phyloP scores from a whole-genome alignment of 495 filamentous ascomycete genomes.

The Massariosphaeria phaeospora region DNA sequence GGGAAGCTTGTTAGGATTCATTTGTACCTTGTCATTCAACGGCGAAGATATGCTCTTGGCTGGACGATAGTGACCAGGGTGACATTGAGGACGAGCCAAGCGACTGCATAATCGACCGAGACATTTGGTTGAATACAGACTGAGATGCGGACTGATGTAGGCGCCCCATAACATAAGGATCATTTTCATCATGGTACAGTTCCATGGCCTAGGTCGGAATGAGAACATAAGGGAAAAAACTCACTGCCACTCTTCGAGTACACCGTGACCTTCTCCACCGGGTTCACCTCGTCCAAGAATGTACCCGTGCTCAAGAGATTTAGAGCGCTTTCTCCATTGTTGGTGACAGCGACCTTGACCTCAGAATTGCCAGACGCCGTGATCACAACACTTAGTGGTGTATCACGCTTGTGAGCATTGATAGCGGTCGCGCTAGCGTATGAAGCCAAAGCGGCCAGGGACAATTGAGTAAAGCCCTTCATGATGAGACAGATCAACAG shows the following conservation, averaged over 20 bases:
- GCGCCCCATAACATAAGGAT: too few species aligned
- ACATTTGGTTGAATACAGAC: too few species aligned
- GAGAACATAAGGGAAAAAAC: too few species aligned
- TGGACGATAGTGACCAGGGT: too few species aligned
- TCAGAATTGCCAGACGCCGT: slow-evolving; percentile 51
- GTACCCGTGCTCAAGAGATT: slow-evolving; percentile 60
- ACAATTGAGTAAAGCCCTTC: slow-evolving; percentile 25
- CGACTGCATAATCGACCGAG: too few species aligned
- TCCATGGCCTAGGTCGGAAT: too few species aligned
- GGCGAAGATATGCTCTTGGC: too few species aligned
- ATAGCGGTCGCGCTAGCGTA: slow-evolving; percentile 46
- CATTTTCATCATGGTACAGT: too few species aligned
- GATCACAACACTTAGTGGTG: slow-evolving; percentile 51
- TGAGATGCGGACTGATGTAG: too few species aligned
- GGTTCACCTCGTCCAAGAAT: slow-evolving; percentile 50
- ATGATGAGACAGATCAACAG: too few species aligned
- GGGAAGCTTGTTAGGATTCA: not conserved
- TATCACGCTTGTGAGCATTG: slow-evolving; percentile 41
- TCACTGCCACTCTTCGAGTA: slow-evolving; percentile 48
- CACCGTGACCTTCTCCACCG: slow-evolving; percentile 58
- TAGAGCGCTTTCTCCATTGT: slow-evolving; percentile 51
- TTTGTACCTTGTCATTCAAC: too few species aligned
- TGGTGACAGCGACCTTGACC: slow-evolving; percentile 58
- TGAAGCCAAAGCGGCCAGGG: slow-evolving; percentile 42
- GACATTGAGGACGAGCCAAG: too few species aligned